phyloP scores from a whole-genome alignment of 2,329 filamentous ascomycete genomes.

The Ophiocordyceps sinensis region DNA sequence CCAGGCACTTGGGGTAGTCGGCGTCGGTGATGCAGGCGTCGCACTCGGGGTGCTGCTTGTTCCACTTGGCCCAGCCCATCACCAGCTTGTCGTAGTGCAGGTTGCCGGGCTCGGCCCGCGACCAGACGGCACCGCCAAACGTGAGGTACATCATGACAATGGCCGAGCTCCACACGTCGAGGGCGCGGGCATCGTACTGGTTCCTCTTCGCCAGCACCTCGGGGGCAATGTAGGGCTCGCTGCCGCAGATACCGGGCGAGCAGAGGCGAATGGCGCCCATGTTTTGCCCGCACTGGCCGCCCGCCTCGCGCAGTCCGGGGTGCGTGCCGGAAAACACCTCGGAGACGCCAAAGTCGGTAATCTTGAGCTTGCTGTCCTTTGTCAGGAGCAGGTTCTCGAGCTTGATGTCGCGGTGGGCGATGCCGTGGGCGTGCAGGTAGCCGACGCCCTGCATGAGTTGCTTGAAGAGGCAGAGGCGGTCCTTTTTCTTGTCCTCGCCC shows the following conservation, averaged over 20 bases:
- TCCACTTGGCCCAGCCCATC: constrained; percentile 55
- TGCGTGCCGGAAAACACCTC: constrained; percentile 75
- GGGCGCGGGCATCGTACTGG: constrained; percentile 56
- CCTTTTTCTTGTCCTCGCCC: constrained; percentile 46
- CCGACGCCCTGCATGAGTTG: constrained; percentile 70
- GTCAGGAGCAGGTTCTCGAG: constrained; percentile 74
- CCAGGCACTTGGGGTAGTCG: constrained; percentile 50
- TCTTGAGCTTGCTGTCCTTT: constrained; percentile 69
- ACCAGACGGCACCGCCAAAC: constrained; percentile 62
- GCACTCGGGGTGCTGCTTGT: constrained; percentile 33
- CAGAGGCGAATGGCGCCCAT: constrained; percentile 61
- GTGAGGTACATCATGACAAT: constrained; percentile 70
- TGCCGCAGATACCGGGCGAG: constrained; percentile 69
- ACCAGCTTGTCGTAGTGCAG: constrained; percentile 51
- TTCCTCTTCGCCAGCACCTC: constrained; percentile 60
- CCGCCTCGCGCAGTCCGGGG: constrained; percentile 59
- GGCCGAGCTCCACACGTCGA: constrained; percentile 78
- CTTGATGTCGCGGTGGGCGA: constrained; percentile 85
- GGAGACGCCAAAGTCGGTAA: constrained; percentile 82
- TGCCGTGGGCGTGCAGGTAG: constrained; percentile 71
- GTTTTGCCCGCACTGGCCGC: constrained; percentile 57
- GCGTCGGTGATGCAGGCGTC: constrained; percentile 32
- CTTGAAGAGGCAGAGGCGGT: constrained; percentile 78
- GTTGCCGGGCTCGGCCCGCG: constrained; percentile 43
- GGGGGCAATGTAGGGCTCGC: constrained; percentile 74